phyloP scores from a whole-genome alignment of 371 early-diverging fungal species.

The Dentiscutata heterogama region DNA sequence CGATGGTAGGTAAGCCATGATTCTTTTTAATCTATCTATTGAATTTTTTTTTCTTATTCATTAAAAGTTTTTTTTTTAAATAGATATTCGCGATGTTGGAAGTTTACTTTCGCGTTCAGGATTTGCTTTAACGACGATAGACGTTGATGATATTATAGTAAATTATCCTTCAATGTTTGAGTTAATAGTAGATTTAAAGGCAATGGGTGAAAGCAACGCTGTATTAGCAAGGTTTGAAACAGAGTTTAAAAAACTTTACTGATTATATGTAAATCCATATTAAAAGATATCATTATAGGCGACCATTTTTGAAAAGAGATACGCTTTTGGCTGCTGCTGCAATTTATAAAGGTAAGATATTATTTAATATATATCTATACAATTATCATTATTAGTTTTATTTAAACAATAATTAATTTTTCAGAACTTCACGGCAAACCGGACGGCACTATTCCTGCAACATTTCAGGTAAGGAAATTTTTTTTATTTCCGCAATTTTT shows the following conservation, averaged over 20 bases:
- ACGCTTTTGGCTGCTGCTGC: constrained; percentile 86
- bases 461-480: constrained; percentile 86
- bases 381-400: background rate
- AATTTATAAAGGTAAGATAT: constrained; percentile 82
- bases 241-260: background rate
- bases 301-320: constrained; percentile 79
- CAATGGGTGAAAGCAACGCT: constrained; percentile 97
- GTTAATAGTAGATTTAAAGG: constrained; percentile 86
- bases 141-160: constrained; percentile 93
- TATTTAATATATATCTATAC: background rate
- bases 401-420: background rate
- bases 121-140: constrained; percentile 91
- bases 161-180: constrained; percentile 94
- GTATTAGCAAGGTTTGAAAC: constrained; percentile 73
- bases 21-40: constrained; percentile 26
- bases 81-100: constrained; percentile 86
- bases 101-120: constrained; percentile 86
- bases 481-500: background rate
- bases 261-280: background rate
- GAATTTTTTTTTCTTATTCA: background rate
- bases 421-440: constrained; percentile 87
- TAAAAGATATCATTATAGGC: constrained; percentile 53
- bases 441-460: constrained; percentile 94
- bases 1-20: constrained; percentile 81
- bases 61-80: background rate